Evolutionary conservation across 2,329 filamentous ascomycete species (phyloP).

Genomic region (Beauveria caledonica): DNA sequence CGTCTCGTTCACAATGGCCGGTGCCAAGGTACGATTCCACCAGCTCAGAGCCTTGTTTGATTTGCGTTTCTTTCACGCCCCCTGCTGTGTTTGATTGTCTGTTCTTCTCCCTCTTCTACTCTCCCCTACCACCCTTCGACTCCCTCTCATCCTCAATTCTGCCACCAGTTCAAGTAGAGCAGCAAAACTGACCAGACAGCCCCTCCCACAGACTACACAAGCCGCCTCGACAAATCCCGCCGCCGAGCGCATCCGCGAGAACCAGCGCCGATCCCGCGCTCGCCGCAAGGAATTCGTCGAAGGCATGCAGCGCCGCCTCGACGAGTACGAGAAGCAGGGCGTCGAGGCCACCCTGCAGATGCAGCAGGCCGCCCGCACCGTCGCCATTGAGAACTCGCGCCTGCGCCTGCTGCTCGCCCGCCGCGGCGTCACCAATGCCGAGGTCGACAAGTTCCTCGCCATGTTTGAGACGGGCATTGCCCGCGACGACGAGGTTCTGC

Average conservation of each 20-base stretch:
- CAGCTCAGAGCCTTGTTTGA: neutral
- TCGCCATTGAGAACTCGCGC: conserved; percentile 39
- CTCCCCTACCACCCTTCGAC: too few species aligned
- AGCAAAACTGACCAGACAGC: neutral
- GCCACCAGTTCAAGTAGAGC: neutral
- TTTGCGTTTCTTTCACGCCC: neutral
- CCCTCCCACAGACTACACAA: neutral
- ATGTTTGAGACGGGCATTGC: conserved; percentile 22
- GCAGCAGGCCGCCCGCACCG: conserved; percentile 43
- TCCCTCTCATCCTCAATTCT: too few species aligned
- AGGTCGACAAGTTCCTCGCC: conserved; percentile 33
- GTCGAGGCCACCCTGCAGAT: conserved; percentile 43
- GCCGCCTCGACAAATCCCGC: conserved; percentile 17
- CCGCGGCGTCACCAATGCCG: conserved; percentile 29
- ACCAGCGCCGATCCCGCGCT: conserved; percentile 45
- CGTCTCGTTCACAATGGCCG: conserved; percentile 2
- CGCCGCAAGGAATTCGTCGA: conserved; percentile 43
- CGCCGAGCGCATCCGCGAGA: conserved; percentile 36
- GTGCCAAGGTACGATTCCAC: conserved; percentile 8
- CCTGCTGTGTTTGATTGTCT: neutral
- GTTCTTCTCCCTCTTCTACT: neutral
- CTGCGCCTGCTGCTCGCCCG: conserved; percentile 35
- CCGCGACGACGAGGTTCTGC: conserved; percentile 20
- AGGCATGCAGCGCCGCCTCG: conserved; percentile 37
- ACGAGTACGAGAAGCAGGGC: conserved; percentile 39